Base-by-base conservation (phyloP, 1,284 basidiomycete genomes). In the Trichosporon faecale region DNA sequence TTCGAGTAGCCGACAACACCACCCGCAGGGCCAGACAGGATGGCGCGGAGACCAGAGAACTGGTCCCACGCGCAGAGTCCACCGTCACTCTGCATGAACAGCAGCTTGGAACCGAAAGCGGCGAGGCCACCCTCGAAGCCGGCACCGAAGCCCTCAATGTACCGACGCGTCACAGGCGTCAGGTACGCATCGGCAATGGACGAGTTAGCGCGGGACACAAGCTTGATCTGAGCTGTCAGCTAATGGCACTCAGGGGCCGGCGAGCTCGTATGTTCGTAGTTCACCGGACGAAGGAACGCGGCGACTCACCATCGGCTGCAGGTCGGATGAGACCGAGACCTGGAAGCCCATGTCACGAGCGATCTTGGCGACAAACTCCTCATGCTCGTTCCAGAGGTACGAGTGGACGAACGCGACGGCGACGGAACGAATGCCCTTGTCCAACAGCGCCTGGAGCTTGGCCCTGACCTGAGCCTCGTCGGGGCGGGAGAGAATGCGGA, bases 401-500 rank as follows among this genome's bases (percentile, higher is more conserved):
- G 71, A 74, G 70, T 80, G 79, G 21, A 80, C 73, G 35, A 81
- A 76, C 5, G 76, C 76, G 11, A 81, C 73, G 14, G 77, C 78
- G 31, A 81, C 67, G 21, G 68, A 71, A 35, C 73, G 72, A 69
- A 75, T 75, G 5, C 78, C 80, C 67, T 80, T 75, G 46, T 68
- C 73, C 72, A 69, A 76, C 18, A 81, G 73, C 6, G 66, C 67
- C 35, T 79, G 73, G 2, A 81, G 76, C 67, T 79, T 73, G 27
- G 72, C 31, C 27, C 67, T 66, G 40, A 81, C 77, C n/a, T 69
- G 66, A 4, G 65, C 64, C 5, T 65, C 49, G 67, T 79, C 77
- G 7, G 74, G 93, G 74, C 86, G 86, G 79, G 90, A 89, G 72
- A 98, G 84, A 57, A 98, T 90, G 60, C 91, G 86, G 0, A 98